Percentiles rank a stretch among this genome's conserved stretches.
Conservation (phyloP, 352 stramenopile genomes). For the Globisporangium middletonii region DNA sequence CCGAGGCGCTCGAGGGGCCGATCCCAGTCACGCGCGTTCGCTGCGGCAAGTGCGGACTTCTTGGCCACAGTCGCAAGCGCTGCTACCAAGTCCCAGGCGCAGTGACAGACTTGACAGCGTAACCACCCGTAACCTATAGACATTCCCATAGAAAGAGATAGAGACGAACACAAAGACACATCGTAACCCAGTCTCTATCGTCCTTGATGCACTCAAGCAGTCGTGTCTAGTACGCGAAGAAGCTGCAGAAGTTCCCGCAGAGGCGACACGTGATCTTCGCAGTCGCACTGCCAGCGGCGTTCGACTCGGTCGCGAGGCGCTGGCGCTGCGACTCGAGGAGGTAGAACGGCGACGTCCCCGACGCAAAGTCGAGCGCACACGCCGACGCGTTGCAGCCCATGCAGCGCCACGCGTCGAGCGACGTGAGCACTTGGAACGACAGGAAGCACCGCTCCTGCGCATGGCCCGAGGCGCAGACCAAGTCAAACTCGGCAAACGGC, state of each 20-base stretch:
- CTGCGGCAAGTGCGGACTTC: conserved; percentile 7
- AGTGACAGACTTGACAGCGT: no score
- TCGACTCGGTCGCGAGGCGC: not conserved
- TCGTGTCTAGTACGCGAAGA: conserved; percentile 46
- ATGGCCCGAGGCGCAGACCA: conserved; percentile 53
- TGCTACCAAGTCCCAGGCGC: not conserved
- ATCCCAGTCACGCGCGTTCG: not conserved
- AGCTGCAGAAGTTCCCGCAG: conserved; percentile 76
- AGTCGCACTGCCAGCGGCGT: not conserved
- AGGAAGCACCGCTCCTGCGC: conserved; percentile 73
- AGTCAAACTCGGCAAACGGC: conserved; percentile 55
- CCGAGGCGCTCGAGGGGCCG: not conserved
- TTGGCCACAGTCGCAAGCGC: conserved; percentile 4
- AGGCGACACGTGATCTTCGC: conserved; percentile 57
- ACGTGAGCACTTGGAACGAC: conserved; percentile 58
- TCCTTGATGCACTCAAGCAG: not conserved
- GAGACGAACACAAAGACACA: not conserved
- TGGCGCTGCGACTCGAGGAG: conserved; percentile 28
- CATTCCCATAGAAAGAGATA: not conserved
- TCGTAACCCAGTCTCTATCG: not conserved
- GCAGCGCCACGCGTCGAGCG: conserved; percentile 78
- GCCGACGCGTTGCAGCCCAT: conserved; percentile 67
- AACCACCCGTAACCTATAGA: not conserved
- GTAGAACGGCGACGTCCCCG: conserved; percentile 50
- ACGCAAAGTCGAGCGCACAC: conserved; percentile 42